Base-by-base conservation (phyloP, 106 monocot genomes). In the Cymbidium sinense region DNA sequence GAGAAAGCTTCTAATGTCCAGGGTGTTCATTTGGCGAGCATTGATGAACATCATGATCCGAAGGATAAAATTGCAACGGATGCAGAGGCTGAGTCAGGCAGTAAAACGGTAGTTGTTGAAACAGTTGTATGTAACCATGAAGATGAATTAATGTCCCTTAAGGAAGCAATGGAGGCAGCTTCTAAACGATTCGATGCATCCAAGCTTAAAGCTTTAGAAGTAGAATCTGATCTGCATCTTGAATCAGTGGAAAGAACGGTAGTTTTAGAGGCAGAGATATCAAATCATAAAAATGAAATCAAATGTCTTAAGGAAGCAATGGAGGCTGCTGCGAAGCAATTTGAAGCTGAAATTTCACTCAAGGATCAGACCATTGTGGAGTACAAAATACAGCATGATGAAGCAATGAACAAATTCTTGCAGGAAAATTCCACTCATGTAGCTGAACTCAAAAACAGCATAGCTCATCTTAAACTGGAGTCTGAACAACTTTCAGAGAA, bases 351-450 rank as follows among this genome's bases (percentile, higher is more conserved):
- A 21, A 70, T 92, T 34, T 79, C 77, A 0, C 20, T 10, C 25
- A 78, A 55, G 43, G 85, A 90, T 37, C 76, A 58, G 31, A 43
- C 77, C 25, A 87, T 91, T 51, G 81, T 77, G 47, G 47, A 47
- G 52, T 83, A 83, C 21, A 88, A 86, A 80, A 52, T 64, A 34
- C 85, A 89, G 47, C 58, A 83, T 39, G 80, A 61, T 1, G 34
- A 70, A 33, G 29, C 78, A 30, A 77, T 72, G 73, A 78, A 81
- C 19, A 64, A 33, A 39, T 77, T 79, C 44, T 58, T 21, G 11
- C 70, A 73, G 43, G 84, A 86, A 43, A 88, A 86, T 52, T 72
- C 64, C 8, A 23, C 21, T 47, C 79, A 88, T 5, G 84, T 86
- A 72, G 78, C 78, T 70, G 47, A 47, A 13, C 47, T 47, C 47